These are phyloP conservation scores for Dissoconium aciculare DNA, from an alignment of 2,329 filamentous ascomycete species.

Conservation along the genomic window DNA sequence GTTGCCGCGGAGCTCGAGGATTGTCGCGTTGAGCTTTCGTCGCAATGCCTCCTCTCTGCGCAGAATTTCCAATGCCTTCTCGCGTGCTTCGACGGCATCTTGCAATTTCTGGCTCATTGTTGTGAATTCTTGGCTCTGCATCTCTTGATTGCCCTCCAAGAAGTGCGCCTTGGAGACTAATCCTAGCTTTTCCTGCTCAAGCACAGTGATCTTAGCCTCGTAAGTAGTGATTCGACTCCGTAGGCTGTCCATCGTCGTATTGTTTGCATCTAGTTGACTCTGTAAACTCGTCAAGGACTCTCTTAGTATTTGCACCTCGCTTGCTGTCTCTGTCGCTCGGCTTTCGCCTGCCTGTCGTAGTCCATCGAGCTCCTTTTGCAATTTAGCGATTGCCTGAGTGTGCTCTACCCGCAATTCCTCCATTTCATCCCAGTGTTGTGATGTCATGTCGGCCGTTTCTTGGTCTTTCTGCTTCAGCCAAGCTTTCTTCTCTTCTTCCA, in stretches of 20 bases:
- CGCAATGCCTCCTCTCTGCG: conserved; percentile 83
- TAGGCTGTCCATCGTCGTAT: conserved; percentile 42
- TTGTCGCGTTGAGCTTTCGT: conserved; percentile 88
- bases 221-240: conserved; percentile 37
- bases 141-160: conserved; percentile 76
- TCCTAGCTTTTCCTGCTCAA: conserved; percentile 62
- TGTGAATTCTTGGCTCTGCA: conserved; percentile 73
- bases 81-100: conserved; percentile 56
- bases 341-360: conserved; percentile 40
- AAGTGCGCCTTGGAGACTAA: conserved; percentile 74
- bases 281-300: conserved; percentile 14
- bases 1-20: conserved; percentile 94
- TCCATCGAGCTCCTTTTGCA: conserved; percentile 35
- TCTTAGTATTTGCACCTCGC: conserved; percentile 30
- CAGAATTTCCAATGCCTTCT: conserved; percentile 62
- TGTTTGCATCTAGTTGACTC: conserved; percentile 34
- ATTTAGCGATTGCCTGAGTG: conserved; percentile 51
- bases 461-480: conserved; percentile 31
- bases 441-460: conserved; percentile 44
- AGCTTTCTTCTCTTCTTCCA: conserved; percentile 30
- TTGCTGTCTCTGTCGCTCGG: conserved; percentile 37
- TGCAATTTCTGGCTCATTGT: conserved; percentile 67
- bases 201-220: conserved; percentile 40
- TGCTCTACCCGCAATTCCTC: conserved; percentile 48
- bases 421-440: conserved; percentile 52